Conservation (phyloP, 2,329 filamentous ascomycete genomes). For the Cladosporium sp. region DNA sequence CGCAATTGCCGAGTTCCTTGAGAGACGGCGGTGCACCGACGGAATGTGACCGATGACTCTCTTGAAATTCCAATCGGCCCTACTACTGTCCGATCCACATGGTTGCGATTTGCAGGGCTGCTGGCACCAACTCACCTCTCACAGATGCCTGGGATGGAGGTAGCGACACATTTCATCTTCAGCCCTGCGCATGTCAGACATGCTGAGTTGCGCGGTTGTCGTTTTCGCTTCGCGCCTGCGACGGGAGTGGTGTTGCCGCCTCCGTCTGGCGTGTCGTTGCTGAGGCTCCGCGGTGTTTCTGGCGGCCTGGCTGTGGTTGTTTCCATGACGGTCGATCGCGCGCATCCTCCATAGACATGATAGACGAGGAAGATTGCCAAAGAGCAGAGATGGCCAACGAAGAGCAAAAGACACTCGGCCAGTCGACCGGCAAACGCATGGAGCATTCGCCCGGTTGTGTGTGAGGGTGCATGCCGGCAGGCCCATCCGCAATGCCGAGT, state of each 20-base stretch:
- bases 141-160: constrained; percentile 11
- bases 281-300: neutral
- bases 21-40: too few relatives aligned
- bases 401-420: constrained; percentile 3
- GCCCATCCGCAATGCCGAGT: constrained; percentile 8
- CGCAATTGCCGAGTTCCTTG: too few relatives aligned
- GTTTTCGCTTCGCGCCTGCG: constrained; percentile 20
- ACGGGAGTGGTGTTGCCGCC: neutral
- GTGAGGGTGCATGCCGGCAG: neutral
- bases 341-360: neutral
- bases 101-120: too few relatives aligned
- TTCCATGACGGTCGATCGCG: constrained; percentile 9
- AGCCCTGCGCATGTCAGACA: constrained; percentile 25
- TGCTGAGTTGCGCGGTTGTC: constrained; percentile 26
- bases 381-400: neutral
- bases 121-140: constrained; percentile 15
- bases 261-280: neutral
- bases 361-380: neutral
- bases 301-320: constrained; percentile 10
- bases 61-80: too few relatives aligned
- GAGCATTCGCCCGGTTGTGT: constrained; percentile 1
- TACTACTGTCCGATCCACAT: too few relatives aligned
- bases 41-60: too few relatives aligned
- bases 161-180: constrained; percentile 25
- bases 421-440: neutral